A percentile compares a stretch with the other conserved stretches of the same genome.
phyloP scores from a whole-genome alignment of 2,329 filamentous ascomycete genomes.

The Helminthosporium solani region DNA sequence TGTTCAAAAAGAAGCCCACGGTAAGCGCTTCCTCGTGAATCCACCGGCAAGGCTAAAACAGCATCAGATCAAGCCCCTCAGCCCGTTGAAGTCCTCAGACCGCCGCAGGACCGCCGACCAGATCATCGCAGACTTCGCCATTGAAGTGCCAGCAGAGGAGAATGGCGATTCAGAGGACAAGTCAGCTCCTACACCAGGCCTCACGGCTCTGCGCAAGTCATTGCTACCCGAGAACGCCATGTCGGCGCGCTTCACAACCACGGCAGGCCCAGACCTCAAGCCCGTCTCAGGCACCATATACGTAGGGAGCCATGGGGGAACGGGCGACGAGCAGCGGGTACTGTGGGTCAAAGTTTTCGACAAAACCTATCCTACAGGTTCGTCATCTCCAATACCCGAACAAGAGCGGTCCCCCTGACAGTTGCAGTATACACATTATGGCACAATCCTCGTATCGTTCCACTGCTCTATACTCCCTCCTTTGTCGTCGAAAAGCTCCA shows the following conservation, averaged over 20 bases:
- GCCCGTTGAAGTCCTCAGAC: conserved; percentile 67
- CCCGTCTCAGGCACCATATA: conserved; percentile 65
- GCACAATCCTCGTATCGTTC: conserved; percentile 61
- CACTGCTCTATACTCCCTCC: conserved; percentile 63
- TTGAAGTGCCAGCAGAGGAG: conserved; percentile 48
- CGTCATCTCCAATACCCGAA: not conserved
- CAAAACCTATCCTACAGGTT: conserved; percentile 53
- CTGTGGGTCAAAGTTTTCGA: conserved; percentile 66
- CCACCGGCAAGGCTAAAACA: conserved; percentile 6
- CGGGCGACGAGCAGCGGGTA: conserved; percentile 58
- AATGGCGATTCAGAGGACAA: conserved; percentile 46
- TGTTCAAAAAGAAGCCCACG: conserved; percentile 67
- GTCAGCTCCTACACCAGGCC: conserved; percentile 45
- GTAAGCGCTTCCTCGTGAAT: conserved; percentile 34
- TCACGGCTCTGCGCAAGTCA: conserved; percentile 57
- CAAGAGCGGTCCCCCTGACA: conserved; percentile 5
- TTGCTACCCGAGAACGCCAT: conserved; percentile 64
- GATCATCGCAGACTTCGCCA: conserved; percentile 63
- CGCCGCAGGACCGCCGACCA: conserved; percentile 66
- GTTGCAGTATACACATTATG: conserved; percentile 64
- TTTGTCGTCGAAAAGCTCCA: conserved; percentile 64
- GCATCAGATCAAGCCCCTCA: conserved; percentile 64
- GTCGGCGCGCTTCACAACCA: conserved; percentile 66
- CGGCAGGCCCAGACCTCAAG: conserved; percentile 61
- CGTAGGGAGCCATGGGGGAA: conserved; percentile 57